phyloP scores from a whole-genome alignment of 768 basidiomycete species.

The Kwoniella botswanensis region DNA sequence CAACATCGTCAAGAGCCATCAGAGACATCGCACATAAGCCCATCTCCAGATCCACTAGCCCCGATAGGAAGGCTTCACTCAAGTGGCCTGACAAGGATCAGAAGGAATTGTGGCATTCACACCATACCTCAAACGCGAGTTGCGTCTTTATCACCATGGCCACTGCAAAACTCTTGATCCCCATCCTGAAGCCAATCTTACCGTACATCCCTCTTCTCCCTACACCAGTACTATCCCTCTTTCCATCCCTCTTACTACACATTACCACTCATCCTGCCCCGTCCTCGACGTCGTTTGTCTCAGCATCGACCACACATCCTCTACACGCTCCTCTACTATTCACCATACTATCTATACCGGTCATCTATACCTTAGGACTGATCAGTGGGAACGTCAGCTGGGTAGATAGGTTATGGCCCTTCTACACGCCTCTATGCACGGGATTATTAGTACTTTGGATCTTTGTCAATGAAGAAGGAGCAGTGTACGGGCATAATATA shows the following conservation, averaged over 20 bases:
- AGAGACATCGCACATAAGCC: neutral
- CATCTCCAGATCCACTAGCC: too few species aligned
- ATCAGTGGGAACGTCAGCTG: slow-evolving; percentile 53
- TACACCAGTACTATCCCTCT: slow-evolving; percentile 30
- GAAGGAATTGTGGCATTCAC: too few species aligned
- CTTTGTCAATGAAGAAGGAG: slow-evolving; percentile 61
- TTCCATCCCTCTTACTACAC: slow-evolving; percentile 28
- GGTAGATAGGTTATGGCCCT: slow-evolving; percentile 71
- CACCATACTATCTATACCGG: slow-evolving; percentile 27
- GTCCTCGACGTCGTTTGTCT: slow-evolving; percentile 28
- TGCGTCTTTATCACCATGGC: slow-evolving; percentile 5
- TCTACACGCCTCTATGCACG: slow-evolving; percentile 75
- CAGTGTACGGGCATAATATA: slow-evolving; percentile 70
- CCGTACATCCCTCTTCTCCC: slow-evolving; percentile 32
- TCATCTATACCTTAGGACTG: slow-evolving; percentile 46
- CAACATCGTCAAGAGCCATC: neutral
- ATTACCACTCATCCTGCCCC: slow-evolving; percentile 30
- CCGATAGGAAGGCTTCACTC: too few species aligned
- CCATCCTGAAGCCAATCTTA: slow-evolving; percentile 19
- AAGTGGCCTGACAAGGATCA: too few species aligned
- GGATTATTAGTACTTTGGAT: slow-evolving; percentile 78
- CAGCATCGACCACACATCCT: slow-evolving; percentile 38
- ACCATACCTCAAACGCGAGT: neutral
- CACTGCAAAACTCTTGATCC: slow-evolving; percentile 17
- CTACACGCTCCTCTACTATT: slow-evolving; percentile 43